Evolutionary conservation across 2,329 filamentous ascomycete species (phyloP), one percentile per base, ranked within the genome.

Genomic region (Didymellaceae sp.): DNA sequence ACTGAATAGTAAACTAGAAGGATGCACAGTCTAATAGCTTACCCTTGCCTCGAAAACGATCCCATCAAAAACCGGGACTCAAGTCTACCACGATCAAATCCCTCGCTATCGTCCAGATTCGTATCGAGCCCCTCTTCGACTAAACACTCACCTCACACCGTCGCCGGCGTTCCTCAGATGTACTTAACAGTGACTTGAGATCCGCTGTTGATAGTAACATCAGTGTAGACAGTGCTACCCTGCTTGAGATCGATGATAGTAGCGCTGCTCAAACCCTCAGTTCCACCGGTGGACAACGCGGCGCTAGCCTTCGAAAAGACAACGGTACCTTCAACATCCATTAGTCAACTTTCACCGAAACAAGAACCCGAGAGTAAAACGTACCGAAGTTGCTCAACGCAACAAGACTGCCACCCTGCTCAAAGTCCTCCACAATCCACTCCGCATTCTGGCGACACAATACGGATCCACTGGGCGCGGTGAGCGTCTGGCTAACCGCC

Each of bases 341-440:
- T n/a, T n/a, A n/a, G n/a, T n/a, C n/a, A n/a, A n/a, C n/a, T n/a
- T n/a, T n/a, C n/a, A n/a, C n/a, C n/a, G n/a, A n/a, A n/a, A n/a
- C n/a, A n/a, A n/a, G n/a, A n/a, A n/a, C n/a, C n/a, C n/a, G n/a
- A n/a, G n/a, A n/a, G n/a, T n/a, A n/a, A n/a, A n/a, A n/a, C n/a
- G n/a, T n/a, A 11, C 75, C 75, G 52, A 82, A 82, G 60, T 81
- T 63, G 24, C 74, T 77, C 43, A 82, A 72, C 0, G 74, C 60
- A 4, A 82, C 77, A 42, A 78, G 72, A 2, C 59, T 54, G 30
- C 57, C 54, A 30, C 71, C 68, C 3, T 65, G 57, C 52, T 76
- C 68, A 55, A 80, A 82, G 49, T 82, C 80, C 71, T 86, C 83
- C 11, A 86, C 82, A 58, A 86, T 85, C 82, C 83, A 86, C 63